Percentiles rank a stretch among this genome's conserved stretches.
These are phyloP conservation scores for Talaromyces sp. DNA, from an alignment of 2,329 filamentous ascomycete genomes.

Conservation along the genomic window DNA sequence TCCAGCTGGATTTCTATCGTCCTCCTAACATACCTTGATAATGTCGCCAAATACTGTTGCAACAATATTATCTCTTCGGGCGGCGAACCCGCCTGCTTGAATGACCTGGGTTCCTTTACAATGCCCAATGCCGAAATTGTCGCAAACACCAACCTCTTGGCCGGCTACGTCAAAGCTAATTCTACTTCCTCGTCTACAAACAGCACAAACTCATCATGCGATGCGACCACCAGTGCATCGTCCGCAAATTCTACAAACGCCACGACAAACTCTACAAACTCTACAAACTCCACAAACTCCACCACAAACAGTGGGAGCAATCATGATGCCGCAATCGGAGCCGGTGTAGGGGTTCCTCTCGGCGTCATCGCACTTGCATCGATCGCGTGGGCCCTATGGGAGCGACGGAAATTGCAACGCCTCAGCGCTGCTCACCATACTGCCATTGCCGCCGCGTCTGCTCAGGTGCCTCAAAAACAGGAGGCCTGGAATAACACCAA, in stretches of 20 bases:
- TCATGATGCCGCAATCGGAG: conserved; percentile 18
- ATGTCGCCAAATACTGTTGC: conserved; percentile 8
- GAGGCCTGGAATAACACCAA: neutral
- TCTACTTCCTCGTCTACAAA: conserved; percentile 1
- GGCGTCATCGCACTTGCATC: conserved; percentile 23
- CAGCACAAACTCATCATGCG: neutral
- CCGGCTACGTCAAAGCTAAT: neutral
- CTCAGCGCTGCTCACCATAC: neutral
- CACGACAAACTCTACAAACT: no score
- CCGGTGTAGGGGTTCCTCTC: conserved; percentile 24
- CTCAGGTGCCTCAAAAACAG: neutral
- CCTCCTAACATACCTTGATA: conserved; percentile 4
- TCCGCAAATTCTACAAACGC: neutral
- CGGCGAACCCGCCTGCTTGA: conserved; percentile 1
- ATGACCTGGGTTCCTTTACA: neutral
- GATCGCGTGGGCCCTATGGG: conserved; percentile 23
- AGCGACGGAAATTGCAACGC: conserved; percentile 16
- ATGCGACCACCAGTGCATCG: neutral
- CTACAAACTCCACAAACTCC: no score
- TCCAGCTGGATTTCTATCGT: conserved; percentile 7
- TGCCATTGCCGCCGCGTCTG: neutral
- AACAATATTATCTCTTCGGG: conserved; percentile 3
- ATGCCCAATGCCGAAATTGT: conserved; percentile 1
- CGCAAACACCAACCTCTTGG: neutral
- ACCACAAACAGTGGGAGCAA: neutral